A percentile compares a stretch with the other conserved stretches of the same genome.
These are phyloP conservation scores for Ustilago bromivora DNA, from an alignment of 1,284 basidiomycete species.

Conservation along the genomic window DNA sequence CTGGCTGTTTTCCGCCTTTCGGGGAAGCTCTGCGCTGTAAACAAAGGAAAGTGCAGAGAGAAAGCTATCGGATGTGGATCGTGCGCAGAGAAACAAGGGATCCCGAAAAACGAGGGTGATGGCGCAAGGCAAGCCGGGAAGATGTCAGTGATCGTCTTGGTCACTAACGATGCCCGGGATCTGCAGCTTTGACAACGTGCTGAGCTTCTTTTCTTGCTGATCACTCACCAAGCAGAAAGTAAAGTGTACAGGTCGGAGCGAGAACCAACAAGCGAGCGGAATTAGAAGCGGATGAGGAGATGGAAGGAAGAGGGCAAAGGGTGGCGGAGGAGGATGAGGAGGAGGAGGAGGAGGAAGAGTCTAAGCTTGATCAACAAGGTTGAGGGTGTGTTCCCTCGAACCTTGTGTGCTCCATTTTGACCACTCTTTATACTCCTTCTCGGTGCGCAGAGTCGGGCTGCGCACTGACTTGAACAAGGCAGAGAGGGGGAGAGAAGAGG, in stretches of 20 bases:
- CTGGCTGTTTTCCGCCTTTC: neutral
- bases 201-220: neutral
- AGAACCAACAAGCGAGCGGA: neutral
- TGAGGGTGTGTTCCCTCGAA: slow-evolving; percentile 29
- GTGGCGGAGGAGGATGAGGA: neutral
- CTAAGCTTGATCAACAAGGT: slow-evolving; percentile 33
- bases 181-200: neutral
- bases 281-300: neutral
- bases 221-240: neutral
- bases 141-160: neutral
- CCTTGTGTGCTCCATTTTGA: neutral
- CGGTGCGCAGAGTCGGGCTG: neutral
- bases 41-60: slow-evolving; percentile 7
- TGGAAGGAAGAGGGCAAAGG: neutral
- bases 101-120: slow-evolving; percentile 20
- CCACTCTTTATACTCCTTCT: slow-evolving; percentile 7
- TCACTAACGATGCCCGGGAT: neutral
- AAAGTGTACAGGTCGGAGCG: neutral
- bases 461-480: neutral
- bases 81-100: slow-evolving; percentile 3
- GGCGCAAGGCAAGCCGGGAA: neutral
- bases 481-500: neutral
- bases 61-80: neutral
- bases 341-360: neutral
- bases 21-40: neutral